Conservation (phyloP, 148 eudicot species). For the Silene uniflora region DNA sequence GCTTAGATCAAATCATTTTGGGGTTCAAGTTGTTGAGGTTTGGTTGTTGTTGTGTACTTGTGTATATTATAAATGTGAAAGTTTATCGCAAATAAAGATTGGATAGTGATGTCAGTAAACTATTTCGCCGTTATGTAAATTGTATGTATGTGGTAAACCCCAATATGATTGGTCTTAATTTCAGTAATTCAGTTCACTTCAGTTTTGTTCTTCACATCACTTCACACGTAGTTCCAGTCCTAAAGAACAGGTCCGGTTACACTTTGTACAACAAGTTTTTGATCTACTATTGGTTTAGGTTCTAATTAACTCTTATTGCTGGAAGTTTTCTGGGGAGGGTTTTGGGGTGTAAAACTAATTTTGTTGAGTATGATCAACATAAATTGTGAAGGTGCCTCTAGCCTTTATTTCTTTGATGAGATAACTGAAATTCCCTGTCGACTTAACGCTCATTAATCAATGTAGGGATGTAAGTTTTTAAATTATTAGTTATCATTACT, state of each 20-base stretch:
- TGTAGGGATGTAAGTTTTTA: background rate
- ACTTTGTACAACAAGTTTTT: background rate
- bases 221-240: too few relatives aligned
- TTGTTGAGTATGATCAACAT: background rate
- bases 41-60: too few relatives aligned
- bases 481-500: background rate
- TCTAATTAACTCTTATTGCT: too few relatives aligned
- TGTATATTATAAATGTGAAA: background rate
- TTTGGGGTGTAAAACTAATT: too few relatives aligned
- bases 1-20: too few relatives aligned
- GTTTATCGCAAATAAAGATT: background rate
- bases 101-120: background rate
- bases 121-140: background rate
- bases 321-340: too few relatives aligned
- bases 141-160: background rate
- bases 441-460: background rate
- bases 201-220: too few relatives aligned
- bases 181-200: background rate
- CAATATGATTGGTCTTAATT: too few relatives aligned
- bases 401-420: background rate
- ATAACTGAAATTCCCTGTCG: background rate
- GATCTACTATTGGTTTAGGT: too few relatives aligned
- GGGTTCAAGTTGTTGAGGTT: too few relatives aligned
- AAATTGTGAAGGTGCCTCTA: background rate
- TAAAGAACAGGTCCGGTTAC: background rate